Evolutionary conservation across 2,329 filamentous ascomycete genomes (phyloP).

Genomic region (Aphanoascus verrucosus): DNA sequence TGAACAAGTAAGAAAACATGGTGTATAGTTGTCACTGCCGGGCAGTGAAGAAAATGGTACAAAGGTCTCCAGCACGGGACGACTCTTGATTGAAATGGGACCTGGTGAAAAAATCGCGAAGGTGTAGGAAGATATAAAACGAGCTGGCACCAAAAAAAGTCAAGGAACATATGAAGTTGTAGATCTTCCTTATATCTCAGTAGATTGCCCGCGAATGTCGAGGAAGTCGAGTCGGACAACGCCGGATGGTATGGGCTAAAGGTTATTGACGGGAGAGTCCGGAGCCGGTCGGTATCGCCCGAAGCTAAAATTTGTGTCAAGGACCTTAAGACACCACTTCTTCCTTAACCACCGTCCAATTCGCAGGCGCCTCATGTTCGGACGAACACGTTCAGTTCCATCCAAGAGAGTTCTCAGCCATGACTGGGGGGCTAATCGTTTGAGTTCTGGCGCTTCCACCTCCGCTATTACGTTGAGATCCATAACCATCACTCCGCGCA

Average conservation of each 20-base stretch:
- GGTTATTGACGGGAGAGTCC: background rate
- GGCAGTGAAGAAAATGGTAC: constrained; percentile 5
- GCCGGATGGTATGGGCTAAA: background rate
- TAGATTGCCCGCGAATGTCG: background rate
- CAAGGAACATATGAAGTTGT: background rate
- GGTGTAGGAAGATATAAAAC: background rate
- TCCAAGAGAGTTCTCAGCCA: constrained; percentile 86
- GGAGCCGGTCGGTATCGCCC: no score
- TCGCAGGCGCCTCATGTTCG: background rate
- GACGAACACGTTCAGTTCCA: constrained; percentile 60
- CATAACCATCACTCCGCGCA: constrained; percentile 40
- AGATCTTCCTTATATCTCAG: constrained; percentile 4
- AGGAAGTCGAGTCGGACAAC: background rate
- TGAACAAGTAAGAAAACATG: background rate
- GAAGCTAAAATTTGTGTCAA: background rate
- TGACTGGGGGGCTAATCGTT: constrained; percentile 79
- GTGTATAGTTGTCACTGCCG: background rate
- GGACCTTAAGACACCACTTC: background rate
- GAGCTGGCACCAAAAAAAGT: background rate
- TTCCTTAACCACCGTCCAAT: background rate
- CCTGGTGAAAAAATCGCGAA: background rate
- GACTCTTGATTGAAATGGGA: background rate
- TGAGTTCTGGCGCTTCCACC: constrained; percentile 53
- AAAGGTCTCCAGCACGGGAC: background rate
- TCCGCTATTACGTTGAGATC: constrained; percentile 56